Percentiles rank a stretch among this genome's conserved stretches.
Evolutionary conservation across 1,284 basidiomycete genomes (phyloP).

Genomic region (Macrocystidia cucumis): DNA sequence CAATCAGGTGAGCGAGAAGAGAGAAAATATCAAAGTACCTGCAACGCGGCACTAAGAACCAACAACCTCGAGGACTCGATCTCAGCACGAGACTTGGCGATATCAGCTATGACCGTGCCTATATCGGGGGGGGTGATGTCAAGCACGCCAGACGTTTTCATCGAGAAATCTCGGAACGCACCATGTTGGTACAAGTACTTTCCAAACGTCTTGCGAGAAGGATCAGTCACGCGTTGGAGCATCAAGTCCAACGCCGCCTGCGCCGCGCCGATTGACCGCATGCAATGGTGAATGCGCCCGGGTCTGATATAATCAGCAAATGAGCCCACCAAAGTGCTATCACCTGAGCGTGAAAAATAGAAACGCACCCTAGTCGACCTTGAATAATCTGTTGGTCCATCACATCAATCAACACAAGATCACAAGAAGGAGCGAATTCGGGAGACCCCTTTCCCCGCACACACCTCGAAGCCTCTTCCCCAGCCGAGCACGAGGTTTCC

Average conservation of each 20-base stretch:
- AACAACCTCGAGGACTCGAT: slow-evolving; percentile 85
- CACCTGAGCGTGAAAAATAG: too few species aligned
- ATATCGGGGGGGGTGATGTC: slow-evolving; percentile 3
- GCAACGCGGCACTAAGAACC: slow-evolving; percentile 89
- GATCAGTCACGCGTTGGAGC: slow-evolving; percentile 90
- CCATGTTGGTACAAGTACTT: slow-evolving; percentile 91
- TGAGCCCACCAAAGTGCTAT: too few species aligned
- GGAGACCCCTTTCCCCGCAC: too few species aligned
- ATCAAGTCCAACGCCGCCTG: slow-evolving; percentile 83
- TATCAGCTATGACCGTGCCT: slow-evolving; percentile 87
- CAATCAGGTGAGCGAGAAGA: background rate
- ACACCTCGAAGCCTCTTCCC: slow-evolving; percentile 87
- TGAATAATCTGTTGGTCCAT: slow-evolving; percentile 75
- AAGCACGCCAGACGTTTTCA: slow-evolving; percentile 6
- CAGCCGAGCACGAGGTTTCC: slow-evolving; percentile 85
- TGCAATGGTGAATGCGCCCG: slow-evolving; percentile 96
- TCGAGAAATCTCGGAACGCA: slow-evolving; percentile 19
- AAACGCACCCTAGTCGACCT: slow-evolving; percentile 82
- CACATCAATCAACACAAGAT: slow-evolving; percentile 17
- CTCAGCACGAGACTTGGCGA: slow-evolving; percentile 89
- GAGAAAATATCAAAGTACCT: slow-evolving; percentile 31
- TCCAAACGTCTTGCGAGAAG: slow-evolving; percentile 87
- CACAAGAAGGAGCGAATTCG: too few species aligned
- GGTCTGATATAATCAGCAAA: slow-evolving; percentile 42
- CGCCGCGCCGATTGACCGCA: slow-evolving; percentile 92